Percentiles rank a stretch among this genome's conserved stretches.
phyloP scores from a whole-genome alignment of 2,329 filamentous ascomycete species.

The Chaetomium sp. region DNA sequence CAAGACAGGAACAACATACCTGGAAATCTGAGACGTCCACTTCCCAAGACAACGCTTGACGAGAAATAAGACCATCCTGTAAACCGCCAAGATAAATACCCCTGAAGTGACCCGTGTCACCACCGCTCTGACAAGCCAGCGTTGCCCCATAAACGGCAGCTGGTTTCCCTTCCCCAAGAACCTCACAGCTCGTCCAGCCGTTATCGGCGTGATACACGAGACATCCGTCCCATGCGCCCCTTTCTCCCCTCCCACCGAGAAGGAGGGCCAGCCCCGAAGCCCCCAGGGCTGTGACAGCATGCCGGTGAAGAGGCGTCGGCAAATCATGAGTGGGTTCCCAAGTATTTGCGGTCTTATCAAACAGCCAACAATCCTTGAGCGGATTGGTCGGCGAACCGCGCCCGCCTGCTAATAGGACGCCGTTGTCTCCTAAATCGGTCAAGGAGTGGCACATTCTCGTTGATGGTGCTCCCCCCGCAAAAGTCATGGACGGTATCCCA shows the following conservation, averaged over 20 bases:
- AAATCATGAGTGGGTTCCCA: slow-evolving; percentile 64
- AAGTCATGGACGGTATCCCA: slow-evolving; percentile 12
- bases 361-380: slow-evolving; percentile 69
- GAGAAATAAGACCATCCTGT: slow-evolving; percentile 54
- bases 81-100: slow-evolving; percentile 72
- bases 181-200: slow-evolving; percentile 43
- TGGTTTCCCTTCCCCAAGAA: slow-evolving; percentile 30
- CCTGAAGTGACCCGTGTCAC: slow-evolving; percentile 29
- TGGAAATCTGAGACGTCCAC: slow-evolving; percentile 36
- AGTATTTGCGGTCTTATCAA: slow-evolving; percentile 41
- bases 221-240: slow-evolving; percentile 43
- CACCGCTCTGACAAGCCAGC: slow-evolving; percentile 25
- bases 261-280: slow-evolving; percentile 48
- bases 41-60: slow-evolving; percentile 60
- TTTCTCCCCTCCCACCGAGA: slow-evolving; percentile 54
- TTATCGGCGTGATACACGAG: slow-evolving; percentile 44
- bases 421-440: slow-evolving; percentile 53
- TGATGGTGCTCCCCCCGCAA: slow-evolving; percentile 32
- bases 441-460: slow-evolving; percentile 69
- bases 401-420: slow-evolving; percentile 66
- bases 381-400: slow-evolving; percentile 67
- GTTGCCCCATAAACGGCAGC: slow-evolving; percentile 39
- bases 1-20: slow-evolving; percentile 26
- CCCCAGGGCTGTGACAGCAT: slow-evolving; percentile 53
- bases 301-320: slow-evolving; percentile 68